Evolutionary conservation across 345 rosid species (phyloP), one percentile per base, ranked within the genome.

Genomic region (Cardamine chenopodiifolia): DNA sequence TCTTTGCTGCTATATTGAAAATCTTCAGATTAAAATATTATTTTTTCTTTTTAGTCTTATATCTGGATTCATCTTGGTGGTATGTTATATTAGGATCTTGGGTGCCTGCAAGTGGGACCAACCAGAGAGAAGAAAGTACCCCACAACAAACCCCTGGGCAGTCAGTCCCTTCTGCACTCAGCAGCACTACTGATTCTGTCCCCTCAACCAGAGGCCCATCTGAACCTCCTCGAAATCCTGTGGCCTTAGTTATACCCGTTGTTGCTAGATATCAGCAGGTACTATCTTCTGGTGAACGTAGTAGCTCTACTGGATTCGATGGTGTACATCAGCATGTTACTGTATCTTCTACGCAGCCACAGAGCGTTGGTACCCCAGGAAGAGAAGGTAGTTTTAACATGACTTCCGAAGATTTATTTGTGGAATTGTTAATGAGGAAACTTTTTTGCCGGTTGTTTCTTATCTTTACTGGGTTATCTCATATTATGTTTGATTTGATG

Each of bases 51-150:
- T 23, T 11, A 1, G 15, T 42, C 26, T 29, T 44, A 23, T 20
- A 58, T 49, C 2, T 67, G 35, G 39, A 15, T 67, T 66, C 17
- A n/a, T 67, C 50, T 5, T 73, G 34, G 68, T 45, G 56, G 44
- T 67, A 54, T 62, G 53, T 26, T 69, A 31, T 32, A 28, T 66
- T 47, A 86, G 90, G 90, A 70, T 79, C 89, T 32, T 75, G 85
- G 66, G 62, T 78, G 39, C 73, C 80, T 29, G 25, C 83, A 20
- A 29, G 79, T 64, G 73, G 52, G 67, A 44, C 49, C 67, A 85
- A 78, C 62, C 83, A 62, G 34, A 80, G 79, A 55, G 87, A 85
- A 62, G 83, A 32, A 28, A 57, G 66, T 70, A 78, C 61, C 42
- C 37, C 72, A 75, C 78, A 68, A 47, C 83, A 76, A 62, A 34